Conservation (phyloP, 2,329 filamentous ascomycete genomes). For the Fusarium devonianum region DNA sequence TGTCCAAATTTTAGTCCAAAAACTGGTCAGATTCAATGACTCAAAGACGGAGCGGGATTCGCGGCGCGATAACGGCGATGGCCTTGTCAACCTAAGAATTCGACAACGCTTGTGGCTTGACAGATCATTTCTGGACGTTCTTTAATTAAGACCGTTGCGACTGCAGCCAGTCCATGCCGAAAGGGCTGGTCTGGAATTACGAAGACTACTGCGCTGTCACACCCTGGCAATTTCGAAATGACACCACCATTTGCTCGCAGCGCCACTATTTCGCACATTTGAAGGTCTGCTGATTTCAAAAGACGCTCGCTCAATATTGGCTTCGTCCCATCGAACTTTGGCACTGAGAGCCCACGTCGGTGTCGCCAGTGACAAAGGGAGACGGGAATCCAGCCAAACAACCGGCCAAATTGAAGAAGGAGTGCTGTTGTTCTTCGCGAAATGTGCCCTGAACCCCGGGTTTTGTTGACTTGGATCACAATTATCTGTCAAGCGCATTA, state of each 20-base stretch:
- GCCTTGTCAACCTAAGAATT: background rate
- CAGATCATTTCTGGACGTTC: constrained; percentile 2
- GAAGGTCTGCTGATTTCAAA: constrained; percentile 24
- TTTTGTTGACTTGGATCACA: constrained; percentile 19
- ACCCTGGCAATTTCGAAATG: constrained; percentile 26
- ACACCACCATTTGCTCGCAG: constrained; percentile 23
- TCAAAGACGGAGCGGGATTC: constrained; percentile 7
- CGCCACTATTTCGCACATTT: constrained; percentile 23
- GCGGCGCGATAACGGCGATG: too few species aligned
- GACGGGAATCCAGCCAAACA: constrained; percentile 28
- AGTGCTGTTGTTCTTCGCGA: constrained; percentile 18
- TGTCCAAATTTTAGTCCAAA: constrained; percentile 1
- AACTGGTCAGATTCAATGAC: constrained; percentile 8
- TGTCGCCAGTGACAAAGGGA: constrained; percentile 30
- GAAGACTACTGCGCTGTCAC: constrained; percentile 10
- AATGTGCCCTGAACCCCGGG: constrained; percentile 27
- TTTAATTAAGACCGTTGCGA: constrained; percentile 4
- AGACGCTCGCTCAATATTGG: constrained; percentile 20
- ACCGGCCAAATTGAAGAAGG: constrained; percentile 24
- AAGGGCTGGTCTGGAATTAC: constrained; percentile 13
- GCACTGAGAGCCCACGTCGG: constrained; percentile 24
- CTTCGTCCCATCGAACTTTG: constrained; percentile 21
- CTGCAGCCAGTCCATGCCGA: constrained; percentile 2
- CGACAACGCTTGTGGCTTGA: constrained; percentile 1
- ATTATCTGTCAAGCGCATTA: constrained; percentile 22